Evolutionary conservation across 495 filamentous ascomycete species (phyloP), one percentile per base, ranked within the genome.

Genomic region (Copromyces sp.): DNA sequence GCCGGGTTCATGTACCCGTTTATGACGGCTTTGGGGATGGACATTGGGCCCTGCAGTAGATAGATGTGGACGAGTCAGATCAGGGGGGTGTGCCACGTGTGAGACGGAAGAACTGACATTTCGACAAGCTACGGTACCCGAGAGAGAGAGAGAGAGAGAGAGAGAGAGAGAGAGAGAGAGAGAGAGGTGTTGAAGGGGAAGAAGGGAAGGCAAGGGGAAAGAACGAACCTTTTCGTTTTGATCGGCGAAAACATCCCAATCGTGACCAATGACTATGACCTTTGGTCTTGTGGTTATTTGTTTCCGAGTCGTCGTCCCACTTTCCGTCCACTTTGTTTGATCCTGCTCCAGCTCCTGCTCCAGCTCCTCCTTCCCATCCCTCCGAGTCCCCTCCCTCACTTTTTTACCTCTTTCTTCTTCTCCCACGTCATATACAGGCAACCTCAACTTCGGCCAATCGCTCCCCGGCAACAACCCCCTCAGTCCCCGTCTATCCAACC

Each of bases 211-310:
- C 35, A 53, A 74, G 76, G 73, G n/a, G 37, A 40, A 20, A 38
- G 14, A n/a, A 53, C 76, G 59, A 69, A 81, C 84, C 70, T 76
- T 71, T 47, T 82, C 77, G 65, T 82, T 84, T 75, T 89, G 84
- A 39, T 85, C 78, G 0, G 85, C 87, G 77, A 92, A 91, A 9
- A 78, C 77, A 9, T 87, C 84, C 77, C 84, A 86, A 72, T 90
- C 90, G 78, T 91, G 89, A 0, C 88, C 89, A 3, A 90, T 84
- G 3, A 91, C 87, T 5, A 82, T 87, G 65, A 90, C 73, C 69
- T 77, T 82, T 4, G 88, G 86, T 35, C 7, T n/a, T n/a, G n/a
- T 35, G 0, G 53, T 35, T 7, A 35, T 65, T 9, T 24, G 11
- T 8, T 61, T 61, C 24, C 24, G n/a, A n/a, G 1, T 59, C 47